These are phyloP conservation scores for Backusella circina DNA, from an alignment of 192 early-diverging fungal species.

Conservation along the genomic window DNA sequence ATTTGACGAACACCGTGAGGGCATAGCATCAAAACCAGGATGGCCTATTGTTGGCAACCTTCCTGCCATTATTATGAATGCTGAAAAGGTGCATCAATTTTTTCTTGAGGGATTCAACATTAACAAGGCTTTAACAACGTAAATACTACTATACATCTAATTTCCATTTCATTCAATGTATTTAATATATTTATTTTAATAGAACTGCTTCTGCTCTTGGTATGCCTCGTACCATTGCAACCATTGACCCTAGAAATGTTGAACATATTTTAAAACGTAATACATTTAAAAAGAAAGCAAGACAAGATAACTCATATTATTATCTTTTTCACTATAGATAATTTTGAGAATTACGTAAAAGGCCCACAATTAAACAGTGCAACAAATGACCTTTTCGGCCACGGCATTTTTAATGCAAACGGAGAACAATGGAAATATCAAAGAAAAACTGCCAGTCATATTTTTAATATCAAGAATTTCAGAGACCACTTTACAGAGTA, in stretches of 20 bases:
- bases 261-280: slow-evolving; percentile 36
- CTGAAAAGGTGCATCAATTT: slow-evolving; percentile 17
- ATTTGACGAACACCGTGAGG: slow-evolving; percentile 22
- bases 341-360: slow-evolving; percentile 37
- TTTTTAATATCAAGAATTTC: slow-evolving; percentile 39
- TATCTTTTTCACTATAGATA: slow-evolving; percentile 9
- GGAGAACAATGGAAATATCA: slow-evolving; percentile 49
- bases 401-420: slow-evolving; percentile 71
- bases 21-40: slow-evolving; percentile 14
- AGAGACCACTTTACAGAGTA: slow-evolving; percentile 35
- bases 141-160: background rate
- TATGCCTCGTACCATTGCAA: slow-evolving; percentile 22
- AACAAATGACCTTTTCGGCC: slow-evolving; percentile 54
- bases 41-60: slow-evolving; percentile 28
- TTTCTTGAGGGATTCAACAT: slow-evolving; percentile 7
- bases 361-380: slow-evolving; percentile 39
- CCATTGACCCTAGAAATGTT: slow-evolving; percentile 26
- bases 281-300: background rate
- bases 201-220: slow-evolving; percentile 21
- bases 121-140: slow-evolving; percentile 12
- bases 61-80: slow-evolving; percentile 4
- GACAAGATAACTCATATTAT: background rate
- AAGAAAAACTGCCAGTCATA: slow-evolving; percentile 45
- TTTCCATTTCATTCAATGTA: background rate
- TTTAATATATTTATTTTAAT: background rate